Percentiles rank a stretch among this genome's conserved stretches.
Conservation (phyloP, 2,329 filamentous ascomycete species). For the Leptoxyphium fumago region DNA sequence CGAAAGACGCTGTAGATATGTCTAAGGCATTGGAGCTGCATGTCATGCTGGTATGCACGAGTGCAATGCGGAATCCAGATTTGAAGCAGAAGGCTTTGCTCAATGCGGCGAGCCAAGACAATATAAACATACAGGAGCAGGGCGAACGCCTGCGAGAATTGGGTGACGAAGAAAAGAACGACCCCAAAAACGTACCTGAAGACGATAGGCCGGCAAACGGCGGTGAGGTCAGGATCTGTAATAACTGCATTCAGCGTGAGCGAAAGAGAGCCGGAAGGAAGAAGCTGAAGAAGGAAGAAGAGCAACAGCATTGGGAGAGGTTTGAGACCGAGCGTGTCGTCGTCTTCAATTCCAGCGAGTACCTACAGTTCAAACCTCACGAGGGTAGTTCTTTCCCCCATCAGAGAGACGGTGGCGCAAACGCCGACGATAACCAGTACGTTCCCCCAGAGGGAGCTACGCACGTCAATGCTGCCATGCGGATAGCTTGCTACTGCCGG, state of each 20-base stretch:
- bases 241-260: conserved; percentile 82
- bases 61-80: conserved; percentile 65
- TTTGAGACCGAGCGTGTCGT: conserved; percentile 71
- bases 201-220: conserved; percentile 69
- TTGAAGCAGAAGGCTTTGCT: conserved; percentile 52
- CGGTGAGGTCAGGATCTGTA: conserved; percentile 85
- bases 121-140: conserved; percentile 28
- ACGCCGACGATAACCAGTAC: conserved; percentile 13
- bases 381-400: conserved; percentile 23
- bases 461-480: conserved; percentile 78
- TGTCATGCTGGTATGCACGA: conserved; percentile 78
- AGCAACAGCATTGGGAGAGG: conserved; percentile 73
- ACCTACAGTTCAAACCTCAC: conserved; percentile 64
- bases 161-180: conserved; percentile 28
- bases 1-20: conserved; percentile 53
- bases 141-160: conserved; percentile 23
- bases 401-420: conserved; percentile 11
- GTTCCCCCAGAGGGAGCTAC: conserved; percentile 42
- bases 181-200: conserved; percentile 37
- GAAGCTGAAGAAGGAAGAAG: conserved; percentile 83
- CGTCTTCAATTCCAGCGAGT: conserved; percentile 79
- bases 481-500: conserved; percentile 91
- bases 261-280: conserved; percentile 82
- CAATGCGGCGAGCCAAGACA: conserved; percentile 35
- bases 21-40: conserved; percentile 66